These are phyloP conservation scores for Obba rivulosa DNA, from an alignment of 768 basidiomycete species.

Conservation along the genomic window DNA sequence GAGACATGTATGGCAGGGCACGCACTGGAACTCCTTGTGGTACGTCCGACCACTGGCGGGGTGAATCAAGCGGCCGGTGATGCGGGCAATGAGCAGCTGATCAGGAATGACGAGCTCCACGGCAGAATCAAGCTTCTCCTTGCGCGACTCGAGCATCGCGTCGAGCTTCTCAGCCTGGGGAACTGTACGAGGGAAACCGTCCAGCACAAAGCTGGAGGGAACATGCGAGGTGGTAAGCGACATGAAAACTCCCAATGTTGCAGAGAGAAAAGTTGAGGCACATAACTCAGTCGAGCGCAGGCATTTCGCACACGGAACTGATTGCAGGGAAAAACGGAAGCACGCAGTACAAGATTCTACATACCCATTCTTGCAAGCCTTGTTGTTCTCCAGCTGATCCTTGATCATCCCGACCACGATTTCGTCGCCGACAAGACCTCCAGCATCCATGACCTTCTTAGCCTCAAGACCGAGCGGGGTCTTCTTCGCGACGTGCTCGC, in stretches of 20 bases:
- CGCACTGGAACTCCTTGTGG: conserved; percentile 92
- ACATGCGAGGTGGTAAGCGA: no score
- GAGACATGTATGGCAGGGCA: conserved; percentile 12
- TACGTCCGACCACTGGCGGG: conserved; percentile 86
- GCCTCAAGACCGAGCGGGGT: conserved; percentile 86
- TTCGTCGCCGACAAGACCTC: conserved; percentile 92
- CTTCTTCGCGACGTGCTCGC: conserved; percentile 85
- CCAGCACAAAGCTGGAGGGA: conserved; percentile 80
- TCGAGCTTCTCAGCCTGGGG: conserved; percentile 96
- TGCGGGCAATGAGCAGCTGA: conserved; percentile 92
- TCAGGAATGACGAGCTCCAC: conserved; percentile 92
- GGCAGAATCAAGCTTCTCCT: conserved; percentile 89
- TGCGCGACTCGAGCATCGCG: conserved; percentile 74
- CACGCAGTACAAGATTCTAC: conserved; percentile 24
- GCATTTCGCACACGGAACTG: no score
- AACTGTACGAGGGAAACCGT: conserved; percentile 98
- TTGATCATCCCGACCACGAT: conserved; percentile 98
- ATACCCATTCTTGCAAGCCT: conserved; percentile 91
- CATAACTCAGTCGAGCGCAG: background rate
- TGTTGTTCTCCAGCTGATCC: conserved; percentile 90
- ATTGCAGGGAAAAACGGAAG: background rate
- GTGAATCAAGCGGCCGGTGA: conserved; percentile 94
- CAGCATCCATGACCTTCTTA: conserved; percentile 97
- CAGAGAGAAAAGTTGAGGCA: no score
- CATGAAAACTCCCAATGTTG: no score